Base-by-base conservation (phyloP, 768 basidiomycete species). In the Daedalea quercina region DNA sequence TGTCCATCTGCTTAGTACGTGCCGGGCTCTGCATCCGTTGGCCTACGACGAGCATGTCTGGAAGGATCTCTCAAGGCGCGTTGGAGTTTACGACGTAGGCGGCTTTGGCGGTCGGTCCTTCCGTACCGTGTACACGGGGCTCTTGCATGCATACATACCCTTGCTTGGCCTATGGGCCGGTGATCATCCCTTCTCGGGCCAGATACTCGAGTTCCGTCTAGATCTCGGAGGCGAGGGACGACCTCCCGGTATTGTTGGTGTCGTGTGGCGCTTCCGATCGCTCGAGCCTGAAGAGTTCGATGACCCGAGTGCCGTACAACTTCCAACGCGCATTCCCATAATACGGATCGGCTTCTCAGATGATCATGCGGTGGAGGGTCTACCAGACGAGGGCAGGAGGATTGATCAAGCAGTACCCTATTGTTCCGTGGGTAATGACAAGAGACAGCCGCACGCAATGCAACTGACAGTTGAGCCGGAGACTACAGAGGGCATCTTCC, bases 91-190 rank as follows among this genome's bases (percentile, higher is more conserved):
- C 15, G 54, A 55, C 34, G 25, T 51, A 11, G 15, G 24, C 6
- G n/a, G 46, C 26, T 60, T 60, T 26, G 56, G 54, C 28, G 52
- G 54, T 4, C 54, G 51, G n/a, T 55, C 59, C 8, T 60, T 53
- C 54, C 55, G 44, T 50, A 47, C 41, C 3, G 34, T 57, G 17
- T 60, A 57, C 31, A 56, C 52, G 3, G 28, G 52, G 12, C 24
- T 60, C 2, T 33, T 60, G 34, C 56, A 56, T 24, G 44, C 56
- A 2, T 60, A 60, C 25, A 50, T 47, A 19, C 54, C 56, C 6
- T 50, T 60, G 54, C 34, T 60, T 8, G 59, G 59, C 12, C 24
- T 57, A 1, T 60, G 59, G 59, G 59, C 59, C 17, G 53, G 56
- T 22, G 59, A 60, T 28, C 45, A 55, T 44, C 51, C 59, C 2